Evolutionary conservation across 2,329 filamentous ascomycete genomes (phyloP), one percentile per base, ranked within the genome.

Genomic region (Xylaria sp.): DNA sequence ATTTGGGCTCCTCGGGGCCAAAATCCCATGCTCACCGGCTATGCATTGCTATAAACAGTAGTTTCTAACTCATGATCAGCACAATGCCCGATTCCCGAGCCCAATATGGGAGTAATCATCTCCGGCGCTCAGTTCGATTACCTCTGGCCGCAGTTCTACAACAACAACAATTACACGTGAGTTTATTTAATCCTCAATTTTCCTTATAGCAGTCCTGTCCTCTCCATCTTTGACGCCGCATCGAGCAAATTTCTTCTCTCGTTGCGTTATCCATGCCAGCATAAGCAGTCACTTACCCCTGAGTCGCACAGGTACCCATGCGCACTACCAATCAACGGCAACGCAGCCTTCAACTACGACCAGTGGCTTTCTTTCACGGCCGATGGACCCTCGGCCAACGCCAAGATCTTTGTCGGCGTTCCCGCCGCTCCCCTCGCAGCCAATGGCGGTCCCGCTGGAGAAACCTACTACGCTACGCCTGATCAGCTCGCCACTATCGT

Each of bases 111-210:
- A 13, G 72, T 71, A 13, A 77, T 81, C 41, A 78, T 84, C 59
- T 75, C 74, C 39, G 77, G 78, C 30, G 18, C 79, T 70, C 67
- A 73, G 58, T 84, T 83, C 65, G 82, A 84, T 69, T 77, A 78
- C 50, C 70, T 85, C 9, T 83, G 79, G 70, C 76, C 84, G 23
- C 83, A 85, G 74, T 84, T 83, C 73, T 84, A 84, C 77, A 84
- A 84, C 77, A 85, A 84, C 73, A 74, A 75, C 68, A 75, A 75
- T 41, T 75, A 75, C 70, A 75, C 72, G 62, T 69, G 36, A 66
- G 64, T 50, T 20, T 34, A 13, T 13, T 34, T 30, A 8, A 18
- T 30, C 18, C 12, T 39, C 2, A 39, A 39, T 4, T 39, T 39
- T 39, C 34, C 15, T 15, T 39, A 6, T 18, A 5, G 13, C 36